Percentiles rank a stretch among this genome's conserved stretches.
phyloP scores from a whole-genome alignment of 208 protist genomes.

The Leishmania amazonensis region DNA sequence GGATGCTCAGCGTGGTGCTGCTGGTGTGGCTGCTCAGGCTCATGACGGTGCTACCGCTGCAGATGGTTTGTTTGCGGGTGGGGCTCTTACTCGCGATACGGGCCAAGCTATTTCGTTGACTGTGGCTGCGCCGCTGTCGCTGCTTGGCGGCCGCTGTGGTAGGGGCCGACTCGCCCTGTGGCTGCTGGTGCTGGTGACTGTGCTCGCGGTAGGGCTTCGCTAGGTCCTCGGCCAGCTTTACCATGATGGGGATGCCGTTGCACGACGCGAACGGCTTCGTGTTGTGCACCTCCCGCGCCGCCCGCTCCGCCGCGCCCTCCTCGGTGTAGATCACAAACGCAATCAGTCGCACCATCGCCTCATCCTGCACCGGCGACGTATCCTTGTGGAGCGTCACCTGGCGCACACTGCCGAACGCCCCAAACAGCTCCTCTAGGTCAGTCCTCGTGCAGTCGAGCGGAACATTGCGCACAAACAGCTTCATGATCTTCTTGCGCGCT shows the following conservation, averaged over 20 bases:
- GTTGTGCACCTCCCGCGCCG: conserved; percentile 47
- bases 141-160: background rate
- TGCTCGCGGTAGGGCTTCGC: conserved; percentile 8
- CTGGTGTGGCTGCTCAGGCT: background rate
- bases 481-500: conserved; percentile 70
- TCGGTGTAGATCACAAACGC: conserved; percentile 46
- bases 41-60: background rate
- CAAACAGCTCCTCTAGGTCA: conserved; percentile 43
- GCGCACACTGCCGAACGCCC: conserved; percentile 51
- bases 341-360: conserved; percentile 30
- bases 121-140: background rate
- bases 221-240: conserved; percentile 48
- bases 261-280: conserved; percentile 44
- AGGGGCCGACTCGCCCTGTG: background rate
- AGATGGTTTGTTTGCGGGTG: background rate
- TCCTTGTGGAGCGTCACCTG: conserved; percentile 73
- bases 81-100: background rate
- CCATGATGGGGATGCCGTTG: conserved; percentile 46
- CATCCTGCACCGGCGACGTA: conserved; percentile 41
- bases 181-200: conserved; percentile 4
- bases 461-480: conserved; percentile 88
- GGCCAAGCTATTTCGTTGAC: background rate
- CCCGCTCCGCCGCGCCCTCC: conserved; percentile 55
- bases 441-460: conserved; percentile 43
- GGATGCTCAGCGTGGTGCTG: background rate